Evolutionary conservation across 2,329 filamentous ascomycete genomes (phyloP).

Genomic region (Phyllosticta citribraziliensis): DNA sequence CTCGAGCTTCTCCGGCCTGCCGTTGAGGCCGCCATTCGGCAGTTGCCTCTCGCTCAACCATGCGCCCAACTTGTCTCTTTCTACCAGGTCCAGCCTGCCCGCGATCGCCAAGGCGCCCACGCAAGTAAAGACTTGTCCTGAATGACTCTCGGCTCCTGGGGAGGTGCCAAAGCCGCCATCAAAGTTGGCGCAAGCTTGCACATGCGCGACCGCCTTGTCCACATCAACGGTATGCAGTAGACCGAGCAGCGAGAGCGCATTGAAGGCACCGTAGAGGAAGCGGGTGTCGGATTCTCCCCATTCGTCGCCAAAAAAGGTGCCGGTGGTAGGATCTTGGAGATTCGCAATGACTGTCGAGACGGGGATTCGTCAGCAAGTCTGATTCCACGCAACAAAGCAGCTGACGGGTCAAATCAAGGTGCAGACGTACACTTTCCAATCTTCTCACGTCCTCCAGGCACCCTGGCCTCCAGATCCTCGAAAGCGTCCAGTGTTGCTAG

Average conservation of each 20-base stretch:
- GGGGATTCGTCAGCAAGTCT: conserved; percentile 17
- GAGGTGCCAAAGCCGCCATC: conserved; percentile 88
- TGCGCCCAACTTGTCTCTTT: conserved; percentile 69
- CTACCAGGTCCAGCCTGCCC: conserved; percentile 67
- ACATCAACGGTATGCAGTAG: conserved; percentile 67
- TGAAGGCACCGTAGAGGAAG: conserved; percentile 84
- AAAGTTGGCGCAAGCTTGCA: conserved; percentile 79
- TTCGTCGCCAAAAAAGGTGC: conserved; percentile 86
- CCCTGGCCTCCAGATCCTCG: conserved; percentile 64
- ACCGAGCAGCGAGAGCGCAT: conserved; percentile 75
- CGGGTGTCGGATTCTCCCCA: conserved; percentile 96
- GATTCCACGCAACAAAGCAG: background rate
- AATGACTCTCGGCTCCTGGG: conserved; percentile 87
- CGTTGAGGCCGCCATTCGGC: conserved; percentile 80
- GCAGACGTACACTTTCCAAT: conserved; percentile 66
- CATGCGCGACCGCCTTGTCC: conserved; percentile 66
- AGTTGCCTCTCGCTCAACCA: conserved; percentile 94
- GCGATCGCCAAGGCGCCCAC: conserved; percentile 79
- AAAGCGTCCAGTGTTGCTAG: conserved; percentile 78
- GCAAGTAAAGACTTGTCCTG: conserved; percentile 93
- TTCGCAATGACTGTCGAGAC: conserved; percentile 56
- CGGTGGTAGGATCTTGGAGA: conserved; percentile 70
- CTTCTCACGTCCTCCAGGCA: conserved; percentile 56
- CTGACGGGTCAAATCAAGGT: background rate
- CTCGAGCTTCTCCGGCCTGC: conserved; percentile 86